phyloP scores from a whole-genome alignment of 768 basidiomycete species.

The Kockovaella imperatae region DNA sequence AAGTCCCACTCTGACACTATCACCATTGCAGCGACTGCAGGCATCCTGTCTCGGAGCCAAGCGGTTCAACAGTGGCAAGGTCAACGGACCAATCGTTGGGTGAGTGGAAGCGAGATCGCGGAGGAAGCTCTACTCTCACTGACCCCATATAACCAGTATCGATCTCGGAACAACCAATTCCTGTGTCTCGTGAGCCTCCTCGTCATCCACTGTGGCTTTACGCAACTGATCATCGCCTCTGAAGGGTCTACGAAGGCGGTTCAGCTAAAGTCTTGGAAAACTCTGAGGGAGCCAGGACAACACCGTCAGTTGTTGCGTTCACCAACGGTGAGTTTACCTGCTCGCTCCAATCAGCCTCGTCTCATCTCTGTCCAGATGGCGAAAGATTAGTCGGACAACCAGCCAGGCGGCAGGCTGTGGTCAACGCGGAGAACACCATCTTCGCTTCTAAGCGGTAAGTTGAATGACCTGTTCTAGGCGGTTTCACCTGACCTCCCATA shows the following conservation, averaged over 20 bases:
- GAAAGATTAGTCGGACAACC: constrained; percentile 94
- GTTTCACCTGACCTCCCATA: not conserved
- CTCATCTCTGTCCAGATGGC: constrained; percentile 52
- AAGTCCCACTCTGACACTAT: too few relatives aligned
- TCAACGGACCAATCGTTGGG: constrained; percentile 52
- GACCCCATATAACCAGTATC: constrained; percentile 63
- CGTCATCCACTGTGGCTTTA: constrained; percentile 45
- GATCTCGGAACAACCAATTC: constrained; percentile 61
- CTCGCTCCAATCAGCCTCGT: not conserved
- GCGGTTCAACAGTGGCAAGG: constrained; percentile 93
- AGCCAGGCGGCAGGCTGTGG: constrained; percentile 93
- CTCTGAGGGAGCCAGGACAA: constrained; percentile 93
- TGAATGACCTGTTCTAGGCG: not conserved
- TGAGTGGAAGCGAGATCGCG: constrained; percentile 14
- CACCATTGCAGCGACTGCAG: constrained; percentile 19
- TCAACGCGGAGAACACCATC: constrained; percentile 88
- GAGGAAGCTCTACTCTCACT: too few relatives aligned
- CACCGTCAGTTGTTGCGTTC: constrained; percentile 97
- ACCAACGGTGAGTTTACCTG: constrained; percentile 54
- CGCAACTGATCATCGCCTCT: constrained; percentile 42
- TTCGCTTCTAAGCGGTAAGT: constrained; percentile 54
- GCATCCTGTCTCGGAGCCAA: constrained; percentile 49
- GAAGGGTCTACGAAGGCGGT: constrained; percentile 82
- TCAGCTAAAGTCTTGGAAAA: constrained; percentile 93
- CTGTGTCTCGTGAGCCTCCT: constrained; percentile 42